phyloP scores from a whole-genome alignment of 306 rosid genomes.

The Cicer yamashitae region DNA sequence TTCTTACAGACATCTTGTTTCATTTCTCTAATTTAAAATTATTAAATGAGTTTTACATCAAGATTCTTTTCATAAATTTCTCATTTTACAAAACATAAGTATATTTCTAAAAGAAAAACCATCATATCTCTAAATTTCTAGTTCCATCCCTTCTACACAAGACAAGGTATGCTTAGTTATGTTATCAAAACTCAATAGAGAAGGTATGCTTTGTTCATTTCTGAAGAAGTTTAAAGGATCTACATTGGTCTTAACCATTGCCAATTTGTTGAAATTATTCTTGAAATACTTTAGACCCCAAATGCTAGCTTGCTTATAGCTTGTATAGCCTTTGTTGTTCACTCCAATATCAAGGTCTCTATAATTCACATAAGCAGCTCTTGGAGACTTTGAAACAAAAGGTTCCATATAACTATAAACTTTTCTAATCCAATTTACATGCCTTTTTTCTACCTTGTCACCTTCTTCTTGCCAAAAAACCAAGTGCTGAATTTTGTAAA shows the following conservation, averaged over 20 bases:
- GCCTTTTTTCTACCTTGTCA: slow-evolving; percentile 2
- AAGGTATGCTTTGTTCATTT: slow-evolving; percentile 47
- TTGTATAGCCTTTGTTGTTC: slow-evolving; percentile 41
- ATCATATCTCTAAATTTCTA: not conserved
- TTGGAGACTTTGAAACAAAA: slow-evolving; percentile 46
- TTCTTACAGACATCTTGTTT: too few relatives aligned
- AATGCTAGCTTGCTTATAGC: slow-evolving; percentile 44
- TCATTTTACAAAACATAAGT: too few relatives aligned
- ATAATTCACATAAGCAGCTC: slow-evolving; percentile 44
- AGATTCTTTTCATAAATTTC: not conserved
- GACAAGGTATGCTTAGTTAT: slow-evolving; percentile 16
- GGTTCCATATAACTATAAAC: slow-evolving; percentile 41
- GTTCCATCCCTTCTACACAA: slow-evolving; percentile 8
- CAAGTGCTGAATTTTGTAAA: slow-evolving; percentile 37
- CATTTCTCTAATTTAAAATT: not conserved
- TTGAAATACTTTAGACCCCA: slow-evolving; percentile 50
- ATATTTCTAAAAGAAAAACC: too few relatives aligned
- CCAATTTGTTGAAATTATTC: slow-evolving; percentile 43
- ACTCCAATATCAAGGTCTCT: slow-evolving; percentile 50
- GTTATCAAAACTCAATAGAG: slow-evolving; percentile 27
- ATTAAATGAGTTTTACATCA: not conserved
- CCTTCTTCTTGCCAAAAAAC: slow-evolving; percentile 33
- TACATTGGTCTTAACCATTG: slow-evolving; percentile 40
- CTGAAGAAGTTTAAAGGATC: slow-evolving; percentile 50
- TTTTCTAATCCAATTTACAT: slow-evolving; percentile 37